Percentiles rank a stretch among this genome's conserved stretches.
These are phyloP conservation scores for Dothistroma septosporum DNA, from an alignment of 2,329 filamentous ascomycete species.

Conservation along the genomic window DNA sequence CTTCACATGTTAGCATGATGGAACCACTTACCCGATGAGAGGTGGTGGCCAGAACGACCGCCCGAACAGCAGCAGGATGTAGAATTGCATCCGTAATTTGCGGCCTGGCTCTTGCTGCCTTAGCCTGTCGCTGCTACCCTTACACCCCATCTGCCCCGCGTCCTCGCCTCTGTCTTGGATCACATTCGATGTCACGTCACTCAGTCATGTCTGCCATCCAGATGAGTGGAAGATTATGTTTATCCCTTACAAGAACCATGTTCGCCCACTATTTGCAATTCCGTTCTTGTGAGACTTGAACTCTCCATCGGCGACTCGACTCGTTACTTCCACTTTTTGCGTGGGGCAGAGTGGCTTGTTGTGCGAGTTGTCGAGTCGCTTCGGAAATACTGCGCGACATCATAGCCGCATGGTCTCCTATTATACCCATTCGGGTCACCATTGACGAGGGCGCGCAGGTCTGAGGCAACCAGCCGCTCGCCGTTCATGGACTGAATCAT, in stretches of 20 bases:
- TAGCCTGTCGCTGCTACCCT: background rate
- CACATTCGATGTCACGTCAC: background rate
- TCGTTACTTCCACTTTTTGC: no score
- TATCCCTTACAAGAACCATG: no score
- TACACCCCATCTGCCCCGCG: background rate
- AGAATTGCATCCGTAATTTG: background rate
- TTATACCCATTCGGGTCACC: no score
- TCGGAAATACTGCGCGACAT: no score
- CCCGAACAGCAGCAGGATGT: background rate
- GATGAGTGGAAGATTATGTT: no score
- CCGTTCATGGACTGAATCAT: constrained; percentile 7
- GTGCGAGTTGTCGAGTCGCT: no score
- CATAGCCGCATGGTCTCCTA: no score
- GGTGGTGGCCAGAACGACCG: background rate
- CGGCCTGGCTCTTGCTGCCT: background rate
- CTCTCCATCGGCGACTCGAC: no score
- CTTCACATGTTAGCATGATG: background rate
- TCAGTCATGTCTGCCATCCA: background rate
- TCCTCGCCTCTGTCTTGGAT: background rate
- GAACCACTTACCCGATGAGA: background rate
- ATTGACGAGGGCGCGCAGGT: no score
- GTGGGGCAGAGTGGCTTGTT: no score
- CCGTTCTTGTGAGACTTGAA: no score
- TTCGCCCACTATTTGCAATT: no score
- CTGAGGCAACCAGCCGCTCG: background rate